Base-by-base conservation (phyloP, 2,329 filamentous ascomycete genomes). In the Exophiala alcalophila region DNA sequence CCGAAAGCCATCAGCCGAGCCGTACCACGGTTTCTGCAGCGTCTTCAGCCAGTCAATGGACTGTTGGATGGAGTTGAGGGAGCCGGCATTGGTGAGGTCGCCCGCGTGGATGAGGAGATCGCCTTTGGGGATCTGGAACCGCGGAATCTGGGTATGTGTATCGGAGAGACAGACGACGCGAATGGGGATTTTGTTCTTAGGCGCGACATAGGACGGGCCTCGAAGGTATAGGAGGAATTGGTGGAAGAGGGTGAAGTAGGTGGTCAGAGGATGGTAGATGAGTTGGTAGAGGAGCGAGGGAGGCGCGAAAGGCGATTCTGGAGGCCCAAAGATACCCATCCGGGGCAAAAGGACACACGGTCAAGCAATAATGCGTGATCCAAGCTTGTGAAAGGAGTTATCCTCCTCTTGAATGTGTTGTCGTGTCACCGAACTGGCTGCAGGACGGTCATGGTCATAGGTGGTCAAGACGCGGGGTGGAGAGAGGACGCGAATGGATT, bases 61-160 rank as follows among this genome's bases (percentile, higher is more conserved):
- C n/a, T 68, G 70, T 67, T 95, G 88, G 42, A 97, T 81, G 49
- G 88, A 83, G 9, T 71, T 70, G 1, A 79, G 74, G 6, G 80
- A 84, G 26, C 91, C 91, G 15, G 71, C 70, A 55, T 87, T 81
- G 40, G 83, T 84, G 57, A 95, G 72, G 66, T 97, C 91, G 25
- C 91, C 91, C 2, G 88, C 86, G 61, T 96, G 91, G 56, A 97
- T 84, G 34, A 97, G 77, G 15, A 96, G 72, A 62, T 96, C 89
- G 42, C 89, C 90, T 7, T 75, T 65, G 0, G 89, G 88, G 6
- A 53, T 34, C 3, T 46, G 26, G 3, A 29, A 33, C 12, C 64
- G 56, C 5, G 78, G 68, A 7, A 73, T 72, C 28, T 76, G 72
- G 47, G 78, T 80, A 67, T 96, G 91, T 0, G 91, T 96, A 66